These are phyloP conservation scores for Fabrea salina DNA, from an alignment of 169 alveolate genomes.

Conservation along the genomic window DNA sequence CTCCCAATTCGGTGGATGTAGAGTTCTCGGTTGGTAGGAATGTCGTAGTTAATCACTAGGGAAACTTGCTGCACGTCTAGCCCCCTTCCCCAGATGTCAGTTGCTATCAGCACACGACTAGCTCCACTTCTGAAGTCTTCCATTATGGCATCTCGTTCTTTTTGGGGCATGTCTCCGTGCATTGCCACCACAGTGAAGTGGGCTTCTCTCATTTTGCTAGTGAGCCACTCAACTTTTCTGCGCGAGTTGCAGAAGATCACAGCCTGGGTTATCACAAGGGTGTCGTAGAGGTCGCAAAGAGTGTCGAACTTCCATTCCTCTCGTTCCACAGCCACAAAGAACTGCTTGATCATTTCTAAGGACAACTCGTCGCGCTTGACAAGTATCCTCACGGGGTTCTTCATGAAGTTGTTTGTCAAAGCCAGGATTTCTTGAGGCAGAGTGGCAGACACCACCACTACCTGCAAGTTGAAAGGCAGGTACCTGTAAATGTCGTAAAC, in stretches of 20 bases:
- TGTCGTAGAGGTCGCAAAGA: constrained; percentile 96
- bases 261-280: constrained; percentile 97
- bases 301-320: constrained; percentile 99
- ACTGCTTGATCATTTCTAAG: constrained; percentile 98
- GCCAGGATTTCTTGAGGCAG: constrained; percentile 97
- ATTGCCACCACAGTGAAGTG: constrained; percentile 95
- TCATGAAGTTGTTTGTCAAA: constrained; percentile 97
- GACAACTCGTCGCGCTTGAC: constrained; percentile 98
- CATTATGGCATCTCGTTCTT: constrained; percentile 97
- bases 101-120: constrained; percentile 95
- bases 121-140: constrained; percentile 95
- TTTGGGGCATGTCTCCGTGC: constrained; percentile 98
- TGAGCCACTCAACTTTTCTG: constrained; percentile 95
- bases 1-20: constrained; percentile 99
- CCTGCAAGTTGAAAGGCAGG: constrained; percentile 95
- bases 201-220: constrained; percentile 96
- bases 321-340: constrained; percentile 96
- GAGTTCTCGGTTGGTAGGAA: constrained; percentile 96
- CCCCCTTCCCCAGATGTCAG: constrained; percentile 99
- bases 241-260: constrained; percentile 98
- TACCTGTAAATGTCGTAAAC: constrained; percentile 96
- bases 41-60: constrained; percentile 97
- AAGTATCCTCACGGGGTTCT: constrained; percentile 96
- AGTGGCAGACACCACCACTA: constrained; percentile 98
- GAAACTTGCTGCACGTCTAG: constrained; percentile 98